Conservation (phyloP, 495 filamentous ascomycete genomes). For the Bathelium albidoporum region DNA sequence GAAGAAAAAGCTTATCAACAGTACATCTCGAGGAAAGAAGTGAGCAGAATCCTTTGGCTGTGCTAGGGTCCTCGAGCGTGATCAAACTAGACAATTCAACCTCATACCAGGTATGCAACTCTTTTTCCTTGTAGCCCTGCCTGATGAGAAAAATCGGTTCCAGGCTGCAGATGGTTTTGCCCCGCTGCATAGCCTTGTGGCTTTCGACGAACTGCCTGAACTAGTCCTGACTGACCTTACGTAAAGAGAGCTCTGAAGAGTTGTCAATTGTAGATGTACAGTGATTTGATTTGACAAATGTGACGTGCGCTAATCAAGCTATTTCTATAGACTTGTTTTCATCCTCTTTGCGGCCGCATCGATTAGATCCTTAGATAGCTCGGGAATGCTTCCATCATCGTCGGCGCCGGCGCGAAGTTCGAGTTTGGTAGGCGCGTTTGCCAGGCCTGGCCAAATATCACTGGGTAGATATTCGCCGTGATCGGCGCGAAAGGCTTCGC, state of each 20-base stretch:
- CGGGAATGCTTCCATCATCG: constrained; percentile 14
- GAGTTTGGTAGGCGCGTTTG: constrained; percentile 48
- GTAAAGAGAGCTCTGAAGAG: neutral
- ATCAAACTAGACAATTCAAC: neutral
- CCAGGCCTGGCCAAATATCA: constrained; percentile 78
- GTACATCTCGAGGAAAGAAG: constrained; percentile 32
- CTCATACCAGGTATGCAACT: neutral
- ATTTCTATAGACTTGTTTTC: neutral
- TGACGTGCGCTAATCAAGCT: neutral
- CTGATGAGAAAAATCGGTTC: neutral
- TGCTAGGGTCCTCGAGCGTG: neutral
- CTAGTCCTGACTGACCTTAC: neutral
- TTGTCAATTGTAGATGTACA: neutral
- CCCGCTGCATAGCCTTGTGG: neutral
- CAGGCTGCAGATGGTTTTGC: neutral
- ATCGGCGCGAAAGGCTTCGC: constrained; percentile 70
- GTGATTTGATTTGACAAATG: neutral
- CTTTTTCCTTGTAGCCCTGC: neutral
- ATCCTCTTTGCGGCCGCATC: constrained; percentile 9
- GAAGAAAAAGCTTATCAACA: constrained; percentile 67
- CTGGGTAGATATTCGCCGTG: constrained; percentile 77
- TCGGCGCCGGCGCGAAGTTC: constrained; percentile 37
- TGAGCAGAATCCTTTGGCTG: constrained; percentile 1
- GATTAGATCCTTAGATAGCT: constrained; percentile 10
- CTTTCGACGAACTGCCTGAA: neutral